Evolutionary conservation across 2,329 filamentous ascomycete genomes (phyloP), one percentile per base, ranked within the genome.

Genomic region (Xylariaceae sp.): DNA sequence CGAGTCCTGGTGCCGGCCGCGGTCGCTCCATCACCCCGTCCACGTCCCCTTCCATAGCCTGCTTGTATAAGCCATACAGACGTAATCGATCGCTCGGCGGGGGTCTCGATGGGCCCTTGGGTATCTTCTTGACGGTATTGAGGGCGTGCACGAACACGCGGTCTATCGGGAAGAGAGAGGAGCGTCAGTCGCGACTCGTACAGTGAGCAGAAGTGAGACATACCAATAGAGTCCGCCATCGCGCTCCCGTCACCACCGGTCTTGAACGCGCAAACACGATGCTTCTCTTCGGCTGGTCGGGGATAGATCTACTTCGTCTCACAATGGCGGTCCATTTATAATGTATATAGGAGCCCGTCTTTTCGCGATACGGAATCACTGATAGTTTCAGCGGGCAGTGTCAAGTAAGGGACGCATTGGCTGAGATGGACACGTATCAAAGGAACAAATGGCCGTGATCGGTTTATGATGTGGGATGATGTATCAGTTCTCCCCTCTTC

Each of bases 141-240:
- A 98, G 84, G 50, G 92, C 92, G 78, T 98, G 90, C 63, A 94
- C 90, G 65, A 98, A 98, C 60, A 98, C 92, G 66, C 92, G 85
- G 70, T 98, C 92, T 97, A 54, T 30, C 14, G 13, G 15, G 21
- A 34, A 16, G 9, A 18, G 17, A n/a, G n/a, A n/a, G 16, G 29
- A 28, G 24, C 14, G 33, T 51, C 27, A 51, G 44, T 28, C 3
- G 28, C 18, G 24, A 11, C 14, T 23, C 15, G 9, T 38, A 12
- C 13, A n/a, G 21, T 13, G 16, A 5, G 24, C 11, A 33, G 16
- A 4, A 16, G 23, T 27, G 5, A 34, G n/a, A 33, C 42, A 45
- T 62, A 72, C 71, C 71, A 50, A 74, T 68, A 47, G 71, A 74
- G 59, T 74, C 70, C 42, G 70, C 69, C 71, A 74, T 73, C 38